A percentile compares a stretch with the other conserved stretches of the same genome.
phyloP scores from a whole-genome alignment of 768 basidiomycete species.

The Amanita rimosa region DNA sequence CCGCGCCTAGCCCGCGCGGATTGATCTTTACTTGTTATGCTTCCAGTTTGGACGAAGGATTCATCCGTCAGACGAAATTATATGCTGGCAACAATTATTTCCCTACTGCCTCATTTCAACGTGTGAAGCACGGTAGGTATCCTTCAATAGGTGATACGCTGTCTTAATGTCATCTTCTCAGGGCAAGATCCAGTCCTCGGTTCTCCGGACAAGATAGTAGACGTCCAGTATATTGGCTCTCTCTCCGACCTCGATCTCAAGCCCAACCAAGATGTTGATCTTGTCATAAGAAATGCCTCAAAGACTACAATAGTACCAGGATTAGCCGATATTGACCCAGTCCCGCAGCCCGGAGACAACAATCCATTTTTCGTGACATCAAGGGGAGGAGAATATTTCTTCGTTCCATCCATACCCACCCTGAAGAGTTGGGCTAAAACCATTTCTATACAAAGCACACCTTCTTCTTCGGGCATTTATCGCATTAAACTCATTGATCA shows the following conservation, averaged over 20 bases:
- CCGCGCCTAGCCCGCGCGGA: neutral
- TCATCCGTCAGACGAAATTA: neutral
- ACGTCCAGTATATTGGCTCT: no score
- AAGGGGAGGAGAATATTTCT: constrained; percentile 17
- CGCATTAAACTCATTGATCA: no score
- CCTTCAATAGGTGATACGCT: neutral
- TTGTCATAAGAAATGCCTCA: no score
- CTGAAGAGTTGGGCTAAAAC: constrained; percentile 5
- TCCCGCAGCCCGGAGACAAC: no score
- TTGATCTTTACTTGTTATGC: neutral
- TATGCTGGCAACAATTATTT: neutral
- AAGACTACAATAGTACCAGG: no score
- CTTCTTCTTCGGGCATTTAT: neutral
- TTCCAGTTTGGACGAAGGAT: neutral
- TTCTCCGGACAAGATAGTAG: neutral
- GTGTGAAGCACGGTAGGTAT: neutral
- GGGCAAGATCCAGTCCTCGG: neutral
- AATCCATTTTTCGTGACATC: constrained; percentile 9
- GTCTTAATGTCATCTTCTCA: neutral
- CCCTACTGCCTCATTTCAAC: neutral
- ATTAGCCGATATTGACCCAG: no score
- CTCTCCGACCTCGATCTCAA: no score
- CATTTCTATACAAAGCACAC: neutral
- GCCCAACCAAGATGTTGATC: no score
- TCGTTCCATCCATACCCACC: constrained; percentile 14